Conservation (phyloP, 495 filamentous ascomycete genomes). For the Geopyxis carbonaria region DNA sequence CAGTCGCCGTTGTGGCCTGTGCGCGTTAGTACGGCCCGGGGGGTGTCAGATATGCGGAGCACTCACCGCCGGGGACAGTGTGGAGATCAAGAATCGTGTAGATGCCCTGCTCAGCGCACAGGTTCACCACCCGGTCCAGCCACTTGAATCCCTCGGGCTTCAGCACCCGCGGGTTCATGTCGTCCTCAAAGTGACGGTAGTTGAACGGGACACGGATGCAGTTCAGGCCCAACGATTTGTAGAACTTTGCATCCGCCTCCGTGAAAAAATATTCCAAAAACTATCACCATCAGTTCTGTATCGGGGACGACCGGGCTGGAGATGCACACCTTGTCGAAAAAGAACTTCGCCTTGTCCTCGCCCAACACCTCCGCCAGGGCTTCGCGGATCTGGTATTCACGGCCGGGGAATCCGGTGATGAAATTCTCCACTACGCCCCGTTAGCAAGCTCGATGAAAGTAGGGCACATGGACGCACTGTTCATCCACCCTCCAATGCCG, state of each 20-base stretch:
- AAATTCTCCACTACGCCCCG: conserved; percentile 36
- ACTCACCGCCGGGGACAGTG: conserved; percentile 36
- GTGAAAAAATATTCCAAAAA: conserved; percentile 51
- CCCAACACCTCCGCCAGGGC: conserved; percentile 28
- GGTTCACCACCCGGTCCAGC: conserved; percentile 41
- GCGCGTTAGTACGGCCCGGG: not conserved
- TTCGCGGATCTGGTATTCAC: conserved; percentile 36
- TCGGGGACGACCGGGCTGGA: conserved; percentile 8
- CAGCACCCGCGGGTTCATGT: conserved; percentile 41
- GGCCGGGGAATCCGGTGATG: conserved; percentile 39
- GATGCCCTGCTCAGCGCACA: conserved; percentile 39
- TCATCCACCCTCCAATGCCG: conserved; percentile 8
- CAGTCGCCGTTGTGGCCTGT: conserved; percentile 44
- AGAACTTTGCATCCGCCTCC: conserved; percentile 42
- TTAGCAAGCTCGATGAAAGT: not conserved
- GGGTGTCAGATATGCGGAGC: not conserved
- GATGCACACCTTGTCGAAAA: conserved; percentile 28
- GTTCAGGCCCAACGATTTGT: conserved; percentile 40
- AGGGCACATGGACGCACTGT: conserved; percentile 18
- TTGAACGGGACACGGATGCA: conserved; percentile 49
- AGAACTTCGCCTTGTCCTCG: conserved; percentile 31
- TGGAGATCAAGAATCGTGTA: conserved; percentile 51
- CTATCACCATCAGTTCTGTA: conserved; percentile 13
- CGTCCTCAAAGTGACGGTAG: conserved; percentile 47
- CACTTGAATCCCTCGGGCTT: conserved; percentile 42